Evolutionary conservation across 1,284 basidiomycete genomes (phyloP).

Genomic region (Puccinia hordei): DNA sequence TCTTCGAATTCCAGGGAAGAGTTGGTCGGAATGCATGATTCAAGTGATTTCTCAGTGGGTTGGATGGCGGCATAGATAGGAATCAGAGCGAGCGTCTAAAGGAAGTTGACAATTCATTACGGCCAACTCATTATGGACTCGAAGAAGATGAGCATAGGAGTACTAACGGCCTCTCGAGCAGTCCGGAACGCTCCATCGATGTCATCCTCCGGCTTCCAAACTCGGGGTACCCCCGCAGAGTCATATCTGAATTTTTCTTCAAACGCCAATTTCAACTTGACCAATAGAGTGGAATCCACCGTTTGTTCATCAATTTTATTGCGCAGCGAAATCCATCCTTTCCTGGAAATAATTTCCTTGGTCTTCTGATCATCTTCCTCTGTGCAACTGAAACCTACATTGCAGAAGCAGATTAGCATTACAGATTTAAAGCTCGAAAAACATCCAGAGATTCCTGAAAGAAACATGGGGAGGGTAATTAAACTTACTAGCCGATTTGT

Average conservation of each 20-base stretch:
- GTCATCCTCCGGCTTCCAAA: slow-evolving; percentile 97
- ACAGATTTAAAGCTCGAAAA: neutral
- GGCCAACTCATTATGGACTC: slow-evolving; percentile 32
- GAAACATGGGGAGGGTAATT: neutral
- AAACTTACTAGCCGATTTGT: slow-evolving; percentile 79
- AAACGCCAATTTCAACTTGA: slow-evolving; percentile 72
- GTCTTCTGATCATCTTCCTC: slow-evolving; percentile 80
- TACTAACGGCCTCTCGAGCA: slow-evolving; percentile 78
- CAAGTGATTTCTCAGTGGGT: slow-evolving; percentile 69
- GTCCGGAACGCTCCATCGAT: slow-evolving; percentile 91
- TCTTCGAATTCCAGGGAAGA: slow-evolving; percentile 59
- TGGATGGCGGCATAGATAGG: slow-evolving; percentile 82
- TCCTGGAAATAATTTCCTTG: slow-evolving; percentile 70
- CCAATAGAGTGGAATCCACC: slow-evolving; percentile 67
- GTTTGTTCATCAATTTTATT: slow-evolving; percentile 80
- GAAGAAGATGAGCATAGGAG: slow-evolving; percentile 5
- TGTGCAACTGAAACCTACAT: slow-evolving; percentile 87
- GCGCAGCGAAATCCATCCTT: slow-evolving; percentile 81
- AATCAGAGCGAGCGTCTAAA: slow-evolving; percentile 79
- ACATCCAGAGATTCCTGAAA: neutral
- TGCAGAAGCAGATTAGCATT: neutral
- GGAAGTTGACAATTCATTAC: slow-evolving; percentile 27
- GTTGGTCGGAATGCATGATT: slow-evolving; percentile 71
- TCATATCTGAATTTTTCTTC: slow-evolving; percentile 98
- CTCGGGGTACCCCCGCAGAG: slow-evolving; percentile 84